Conservation (phyloP, 1,284 basidiomycete species). For the Veloboletus limbatus region DNA sequence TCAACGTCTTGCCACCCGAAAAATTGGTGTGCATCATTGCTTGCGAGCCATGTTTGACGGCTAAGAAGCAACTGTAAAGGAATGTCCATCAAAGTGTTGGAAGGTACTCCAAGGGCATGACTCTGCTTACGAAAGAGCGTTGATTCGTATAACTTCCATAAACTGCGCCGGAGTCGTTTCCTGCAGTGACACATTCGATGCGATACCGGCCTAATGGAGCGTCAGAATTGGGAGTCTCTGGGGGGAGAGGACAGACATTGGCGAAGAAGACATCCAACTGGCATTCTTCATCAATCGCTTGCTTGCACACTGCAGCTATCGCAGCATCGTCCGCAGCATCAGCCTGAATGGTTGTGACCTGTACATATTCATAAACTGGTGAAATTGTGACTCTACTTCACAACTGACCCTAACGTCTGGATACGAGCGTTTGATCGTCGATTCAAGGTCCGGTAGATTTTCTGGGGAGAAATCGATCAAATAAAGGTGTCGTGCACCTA, state of each 20-base stretch:
- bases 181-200: conserved; percentile 44
- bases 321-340: conserved; percentile 83
- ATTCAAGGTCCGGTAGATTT: conserved; percentile 71
- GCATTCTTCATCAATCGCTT: conserved; percentile 77
- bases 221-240: conserved; percentile 7
- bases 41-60: conserved; percentile 79
- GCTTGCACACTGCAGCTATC: conserved; percentile 68
- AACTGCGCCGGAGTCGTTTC: conserved; percentile 67
- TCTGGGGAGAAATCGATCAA: conserved; percentile 74
- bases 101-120: neutral
- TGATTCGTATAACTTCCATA: conserved; percentile 77
- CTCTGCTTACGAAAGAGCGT: conserved; percentile 70
- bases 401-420: conserved; percentile 71
- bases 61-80: conserved; percentile 75
- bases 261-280: conserved; percentile 92
- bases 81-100: conserved; percentile 7
- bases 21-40: conserved; percentile 74
- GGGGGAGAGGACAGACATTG: conserved; percentile 57
- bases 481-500: conserved; percentile 84
- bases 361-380: conserved; percentile 17
- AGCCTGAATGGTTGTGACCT: conserved; percentile 72
- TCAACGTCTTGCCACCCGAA: conserved; percentile 61
- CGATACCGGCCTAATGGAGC: conserved; percentile 60
- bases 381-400: conserved; percentile 2
- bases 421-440: conserved; percentile 65